These are phyloP conservation scores for Mucor indicus DNA, from an alignment of 371 early-diverging fungal species.

Conservation along the genomic window DNA sequence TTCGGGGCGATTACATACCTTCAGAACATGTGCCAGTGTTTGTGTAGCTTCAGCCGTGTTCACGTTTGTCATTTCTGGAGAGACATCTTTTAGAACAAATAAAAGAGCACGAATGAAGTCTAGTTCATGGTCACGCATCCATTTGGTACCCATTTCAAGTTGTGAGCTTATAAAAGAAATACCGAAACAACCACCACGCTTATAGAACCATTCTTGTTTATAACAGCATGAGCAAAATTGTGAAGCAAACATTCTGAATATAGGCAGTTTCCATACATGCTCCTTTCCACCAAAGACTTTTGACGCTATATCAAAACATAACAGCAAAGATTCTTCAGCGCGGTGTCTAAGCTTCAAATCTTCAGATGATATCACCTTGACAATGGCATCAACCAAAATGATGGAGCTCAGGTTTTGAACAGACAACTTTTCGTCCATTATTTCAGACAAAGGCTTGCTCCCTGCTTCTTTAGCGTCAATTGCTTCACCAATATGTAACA, in stretches of 20 bases:
- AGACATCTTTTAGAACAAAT: constrained; percentile 91
- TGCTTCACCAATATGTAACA: constrained; percentile 69
- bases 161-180: constrained; percentile 80
- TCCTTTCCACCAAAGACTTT: constrained; percentile 58
- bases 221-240: constrained; percentile 85
- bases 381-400: constrained; percentile 76
- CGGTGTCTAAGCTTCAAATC: constrained; percentile 56
- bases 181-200: constrained; percentile 90
- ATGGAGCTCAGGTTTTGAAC: constrained; percentile 55
- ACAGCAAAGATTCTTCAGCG: constrained; percentile 62
- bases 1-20: constrained; percentile 78
- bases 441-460: constrained; percentile 42
- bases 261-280: constrained; percentile 60
- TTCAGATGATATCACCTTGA: constrained; percentile 75
- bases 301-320: constrained; percentile 63
- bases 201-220: constrained; percentile 79
- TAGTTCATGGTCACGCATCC: constrained; percentile 90
- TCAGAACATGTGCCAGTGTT: constrained; percentile 75
- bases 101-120: constrained; percentile 91
- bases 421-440: constrained; percentile 43
- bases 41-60: constrained; percentile 76
- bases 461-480: constrained; percentile 55
- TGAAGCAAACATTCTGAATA: constrained; percentile 76
- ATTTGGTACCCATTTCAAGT: constrained; percentile 79
- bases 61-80: constrained; percentile 75